phyloP scores from a whole-genome alignment of 2,329 filamentous ascomycete species.

The Chrysoporthe puriensis region DNA sequence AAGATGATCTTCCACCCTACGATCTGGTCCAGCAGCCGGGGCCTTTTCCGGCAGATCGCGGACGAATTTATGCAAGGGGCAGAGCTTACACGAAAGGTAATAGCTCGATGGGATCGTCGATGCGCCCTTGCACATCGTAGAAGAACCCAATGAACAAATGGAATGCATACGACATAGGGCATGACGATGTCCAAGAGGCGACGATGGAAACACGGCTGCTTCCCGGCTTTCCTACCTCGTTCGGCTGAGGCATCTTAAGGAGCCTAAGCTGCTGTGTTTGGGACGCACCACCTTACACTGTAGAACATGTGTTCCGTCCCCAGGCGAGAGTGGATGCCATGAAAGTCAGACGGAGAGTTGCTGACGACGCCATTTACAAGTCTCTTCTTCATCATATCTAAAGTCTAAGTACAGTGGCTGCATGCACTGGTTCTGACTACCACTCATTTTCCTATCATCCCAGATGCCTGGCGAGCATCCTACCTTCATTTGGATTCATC shows the following conservation, averaged over 20 bases:
- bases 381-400: neutral
- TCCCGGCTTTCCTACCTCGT: neutral
- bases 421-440: neutral
- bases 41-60: neutral
- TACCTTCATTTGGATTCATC: neutral
- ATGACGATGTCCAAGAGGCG: neutral
- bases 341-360: neutral
- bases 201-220: neutral
- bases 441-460: neutral
- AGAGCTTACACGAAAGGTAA: neutral
- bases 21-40: neutral
- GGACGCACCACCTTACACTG: neutral
- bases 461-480: neutral
- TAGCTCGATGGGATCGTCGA: neutral
- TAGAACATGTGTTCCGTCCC: slow-evolving; percentile 1
- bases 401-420: neutral
- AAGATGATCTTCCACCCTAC: too few species aligned
- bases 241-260: neutral
- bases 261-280: neutral
- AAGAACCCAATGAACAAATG: neutral
- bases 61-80: neutral
- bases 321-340: slow-evolving; percentile 1
- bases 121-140: neutral
- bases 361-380: neutral
- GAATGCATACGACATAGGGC: neutral